Base-by-base conservation (phyloP, 2,329 filamentous ascomycete species). In the Penicillium sp. region DNA sequence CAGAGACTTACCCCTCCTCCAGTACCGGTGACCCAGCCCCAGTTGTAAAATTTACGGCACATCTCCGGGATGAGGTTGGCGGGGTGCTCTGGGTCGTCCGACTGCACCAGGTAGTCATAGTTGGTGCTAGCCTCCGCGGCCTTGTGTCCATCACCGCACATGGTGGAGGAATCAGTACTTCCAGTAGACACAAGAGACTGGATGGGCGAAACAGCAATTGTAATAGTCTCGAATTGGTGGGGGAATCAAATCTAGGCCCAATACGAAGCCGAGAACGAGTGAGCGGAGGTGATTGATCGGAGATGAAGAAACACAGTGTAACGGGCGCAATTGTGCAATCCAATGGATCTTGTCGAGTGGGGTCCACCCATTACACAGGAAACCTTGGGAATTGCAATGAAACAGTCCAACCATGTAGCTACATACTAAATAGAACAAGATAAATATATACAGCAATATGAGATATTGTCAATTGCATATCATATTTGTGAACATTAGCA, bases 61-160 rank as follows among this genome's bases (percentile, higher is more conserved):
- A 98, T 80, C 39, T 87, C 85, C 54, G 90, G 93, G 57, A 96
- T 96, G 61, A 95, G 79, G 73, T 98, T 98, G 57, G 93, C 90
- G 18, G 93, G 93, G 71, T 98, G 93, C 50, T 89, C 75, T 4
- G 86, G 84, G 66, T 96, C 82, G 24, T 71, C 56, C 2, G 80
- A 84, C 52, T 69, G 73, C 46, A 84, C 72, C 56, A 84, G 73
- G 44, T 78, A 74, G 55, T 82, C 79, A 60, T 70, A 71, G 56
- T 68, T 66, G 16, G 53, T 52, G 29, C 51, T 55, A 35, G 49
- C 36, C 47, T 47, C 50, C 27, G 56, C 51, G 36, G 48, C 47
- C 54, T 59, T 40, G 13, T 49, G 23, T 18, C 23, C 36, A 26
- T 47, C 40, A 44, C 47, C 31, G 48, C 49, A 49, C 66, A 67